These are phyloP conservation scores for Vigna hirtella DNA, from an alignment of 306 rosid species.

Conservation along the genomic window DNA sequence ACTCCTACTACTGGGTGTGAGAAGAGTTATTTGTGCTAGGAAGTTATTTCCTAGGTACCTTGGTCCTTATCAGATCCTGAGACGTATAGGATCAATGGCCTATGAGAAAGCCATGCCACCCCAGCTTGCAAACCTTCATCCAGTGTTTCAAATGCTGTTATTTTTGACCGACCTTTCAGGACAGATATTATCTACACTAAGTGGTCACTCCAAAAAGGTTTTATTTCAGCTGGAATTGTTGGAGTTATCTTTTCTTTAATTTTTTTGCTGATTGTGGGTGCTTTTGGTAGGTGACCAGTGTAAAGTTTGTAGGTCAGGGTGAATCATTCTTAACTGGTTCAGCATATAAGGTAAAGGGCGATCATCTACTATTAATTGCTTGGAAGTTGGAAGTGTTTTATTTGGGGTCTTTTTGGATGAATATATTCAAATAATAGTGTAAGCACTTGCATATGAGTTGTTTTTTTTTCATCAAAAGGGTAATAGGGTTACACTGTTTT, in stretches of 20 bases:
- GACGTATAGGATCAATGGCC: no score
- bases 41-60: no score
- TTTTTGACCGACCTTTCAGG: slow-evolving; percentile 90
- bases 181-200: slow-evolving; percentile 88
- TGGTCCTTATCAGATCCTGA: no score
- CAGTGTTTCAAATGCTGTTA: slow-evolving; percentile 60
- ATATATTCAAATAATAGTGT: neutral
- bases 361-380: slow-evolving; percentile 25
- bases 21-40: no score
- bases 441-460: neutral
- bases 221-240: slow-evolving; percentile 6
- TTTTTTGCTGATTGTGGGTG: slow-evolving; percentile 39
- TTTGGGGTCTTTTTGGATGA: neutral
- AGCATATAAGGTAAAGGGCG: slow-evolving; percentile 77
- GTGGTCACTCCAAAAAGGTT: slow-evolving; percentile 98
- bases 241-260: slow-evolving; percentile 10
- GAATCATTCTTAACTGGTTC: slow-evolving; percentile 80
- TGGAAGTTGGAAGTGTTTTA: neutral
- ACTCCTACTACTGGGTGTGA: no score
- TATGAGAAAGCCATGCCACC: no score
- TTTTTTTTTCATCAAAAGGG: neutral
- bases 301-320: slow-evolving; percentile 83
- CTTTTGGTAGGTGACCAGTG: slow-evolving; percentile 77
- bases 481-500: neutral
- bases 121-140: no score